Conservation (phyloP, 23 red algal genomes). For the Cyanidium caldarium region DNA sequence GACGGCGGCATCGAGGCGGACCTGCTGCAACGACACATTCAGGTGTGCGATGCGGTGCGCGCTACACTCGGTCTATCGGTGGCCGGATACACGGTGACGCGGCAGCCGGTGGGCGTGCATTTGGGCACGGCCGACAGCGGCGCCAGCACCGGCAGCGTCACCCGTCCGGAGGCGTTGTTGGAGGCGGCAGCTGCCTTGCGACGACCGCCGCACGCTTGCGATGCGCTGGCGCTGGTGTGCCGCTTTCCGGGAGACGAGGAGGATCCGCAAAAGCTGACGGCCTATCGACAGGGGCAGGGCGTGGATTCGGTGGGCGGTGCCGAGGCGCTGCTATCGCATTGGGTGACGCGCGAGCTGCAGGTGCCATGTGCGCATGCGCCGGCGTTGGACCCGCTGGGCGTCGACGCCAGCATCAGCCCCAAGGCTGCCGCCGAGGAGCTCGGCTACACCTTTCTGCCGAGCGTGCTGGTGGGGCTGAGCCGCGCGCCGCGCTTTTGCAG, state of each 20-base stretch:
- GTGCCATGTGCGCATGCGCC: slow-evolving; percentile 92
- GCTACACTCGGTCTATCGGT: slow-evolving; percentile 71
- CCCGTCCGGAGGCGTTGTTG: slow-evolving; percentile 23
- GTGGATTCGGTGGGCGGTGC: slow-evolving; percentile 88
- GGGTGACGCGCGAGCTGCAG: slow-evolving; percentile 36
- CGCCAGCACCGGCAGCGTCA: slow-evolving; percentile 43
- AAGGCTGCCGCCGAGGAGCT: slow-evolving; percentile 97
- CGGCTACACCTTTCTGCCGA: slow-evolving; percentile 85
- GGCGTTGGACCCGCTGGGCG: slow-evolving; percentile 31
- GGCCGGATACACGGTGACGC: slow-evolving; percentile 20
- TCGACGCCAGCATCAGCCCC: slow-evolving; percentile 23
- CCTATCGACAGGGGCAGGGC: slow-evolving; percentile 61
- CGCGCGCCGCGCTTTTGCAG: slow-evolving; percentile 35
- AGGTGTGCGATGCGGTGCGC: slow-evolving; percentile 60
- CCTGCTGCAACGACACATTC: slow-evolving; percentile 52
- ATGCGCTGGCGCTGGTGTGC: slow-evolving; percentile 67
- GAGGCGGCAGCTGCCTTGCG: slow-evolving; percentile 23
- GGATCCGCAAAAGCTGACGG: slow-evolving; percentile 5
- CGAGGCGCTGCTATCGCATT: slow-evolving; percentile 77
- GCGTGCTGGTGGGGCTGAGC: slow-evolving; percentile 76
- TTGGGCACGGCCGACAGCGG: slow-evolving; percentile 1
- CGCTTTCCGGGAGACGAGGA: slow-evolving; percentile 63
- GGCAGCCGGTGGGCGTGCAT: slow-evolving; percentile 24
- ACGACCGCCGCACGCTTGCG: slow-evolving; percentile 13
- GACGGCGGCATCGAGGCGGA: slow-evolving; percentile 36